Evolutionary conservation across 768 basidiomycete species (phyloP).

Genomic region (Lactifluus hygrophoroides): DNA sequence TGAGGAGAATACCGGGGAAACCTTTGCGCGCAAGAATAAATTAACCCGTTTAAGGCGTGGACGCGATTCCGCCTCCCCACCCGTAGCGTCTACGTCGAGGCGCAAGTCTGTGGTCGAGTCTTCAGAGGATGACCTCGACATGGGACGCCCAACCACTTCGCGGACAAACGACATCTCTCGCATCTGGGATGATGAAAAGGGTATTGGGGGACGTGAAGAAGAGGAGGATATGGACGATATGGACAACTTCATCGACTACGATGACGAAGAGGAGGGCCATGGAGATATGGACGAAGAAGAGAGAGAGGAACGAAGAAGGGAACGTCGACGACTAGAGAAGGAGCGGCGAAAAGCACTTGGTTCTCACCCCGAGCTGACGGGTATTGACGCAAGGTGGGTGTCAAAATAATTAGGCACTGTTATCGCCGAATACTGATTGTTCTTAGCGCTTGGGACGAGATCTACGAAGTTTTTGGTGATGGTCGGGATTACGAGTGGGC

Average conservation of each 20-base stretch:
- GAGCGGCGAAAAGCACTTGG: slow-evolving; percentile 60
- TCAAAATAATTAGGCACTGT: not conserved
- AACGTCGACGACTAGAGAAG: slow-evolving; percentile 55
- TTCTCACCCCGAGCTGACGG: slow-evolving; percentile 61
- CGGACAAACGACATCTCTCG: slow-evolving; percentile 53
- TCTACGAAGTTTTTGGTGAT: slow-evolving; percentile 93
- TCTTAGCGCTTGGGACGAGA: slow-evolving; percentile 85
- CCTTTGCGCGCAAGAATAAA: slow-evolving; percentile 53
- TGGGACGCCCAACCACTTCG: slow-evolving; percentile 43
- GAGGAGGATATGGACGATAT: slow-evolving; percentile 69
- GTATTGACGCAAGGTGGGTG: slow-evolving; percentile 76
- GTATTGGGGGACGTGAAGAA: slow-evolving; percentile 37
- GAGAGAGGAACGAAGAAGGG: slow-evolving; percentile 63
- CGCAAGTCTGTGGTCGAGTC: slow-evolving; percentile 55
- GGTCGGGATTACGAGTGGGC: slow-evolving; percentile 97
- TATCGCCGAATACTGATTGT: not conserved
- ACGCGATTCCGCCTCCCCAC: slow-evolving; percentile 62
- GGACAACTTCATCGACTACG: slow-evolving; percentile 71
- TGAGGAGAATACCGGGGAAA: slow-evolving; percentile 77
- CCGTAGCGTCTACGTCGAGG: slow-evolving; percentile 51
- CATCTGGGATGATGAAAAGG: slow-evolving; percentile 80
- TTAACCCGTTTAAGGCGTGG: slow-evolving; percentile 70
- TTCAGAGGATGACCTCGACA: slow-evolving; percentile 67
- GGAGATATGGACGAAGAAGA: slow-evolving; percentile 65
- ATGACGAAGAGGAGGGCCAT: slow-evolving; percentile 50